Evolutionary conservation across 1,139 yeast genomes (phyloP).

Genomic region (Protomyces macrosporus): DNA sequence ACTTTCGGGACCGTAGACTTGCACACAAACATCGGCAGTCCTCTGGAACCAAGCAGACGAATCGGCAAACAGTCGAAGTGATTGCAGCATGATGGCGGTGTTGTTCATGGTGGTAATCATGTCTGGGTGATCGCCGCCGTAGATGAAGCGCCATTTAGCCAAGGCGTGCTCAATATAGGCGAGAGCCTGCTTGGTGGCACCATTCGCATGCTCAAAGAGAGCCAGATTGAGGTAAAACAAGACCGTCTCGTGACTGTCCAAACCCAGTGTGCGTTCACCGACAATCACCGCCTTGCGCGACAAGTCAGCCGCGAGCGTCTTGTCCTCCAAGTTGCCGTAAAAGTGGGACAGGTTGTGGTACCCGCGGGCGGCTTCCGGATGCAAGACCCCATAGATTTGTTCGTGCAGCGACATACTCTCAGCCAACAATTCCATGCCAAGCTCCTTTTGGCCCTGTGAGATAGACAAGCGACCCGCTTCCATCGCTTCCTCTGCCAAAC

Average conservation of each 20-base stretch:
- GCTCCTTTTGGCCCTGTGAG: conserved; percentile 37
- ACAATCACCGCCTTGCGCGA: conserved; percentile 68
- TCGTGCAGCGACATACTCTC: conserved; percentile 73
- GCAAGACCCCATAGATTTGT: conserved; percentile 77
- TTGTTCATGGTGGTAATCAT: conserved; percentile 60
- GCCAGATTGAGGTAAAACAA: conserved; percentile 73
- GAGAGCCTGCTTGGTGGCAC: conserved; percentile 58
- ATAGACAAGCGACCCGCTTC: conserved; percentile 46
- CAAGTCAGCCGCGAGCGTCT: conserved; percentile 58
- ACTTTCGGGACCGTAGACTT: conserved; percentile 53
- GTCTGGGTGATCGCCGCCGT: conserved; percentile 62
- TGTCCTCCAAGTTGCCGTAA: conserved; percentile 57
- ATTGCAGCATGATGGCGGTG: conserved; percentile 57
- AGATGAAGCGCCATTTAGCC: conserved; percentile 51
- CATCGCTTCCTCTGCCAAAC: conserved; percentile 71
- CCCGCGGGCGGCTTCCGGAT: conserved; percentile 70
- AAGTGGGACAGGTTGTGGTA: conserved; percentile 62
- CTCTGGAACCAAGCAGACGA: conserved; percentile 50
- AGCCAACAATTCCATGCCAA: conserved; percentile 47
- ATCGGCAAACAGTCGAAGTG: conserved; percentile 46
- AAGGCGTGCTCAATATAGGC: conserved; percentile 59
- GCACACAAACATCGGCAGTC: conserved; percentile 47
- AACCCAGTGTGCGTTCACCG: conserved; percentile 73
- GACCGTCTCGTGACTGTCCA: conserved; percentile 72
- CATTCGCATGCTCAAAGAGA: conserved; percentile 58